Base-by-base conservation (phyloP, 2,329 filamentous ascomycete species). In the Peltaster fructicola region DNA sequence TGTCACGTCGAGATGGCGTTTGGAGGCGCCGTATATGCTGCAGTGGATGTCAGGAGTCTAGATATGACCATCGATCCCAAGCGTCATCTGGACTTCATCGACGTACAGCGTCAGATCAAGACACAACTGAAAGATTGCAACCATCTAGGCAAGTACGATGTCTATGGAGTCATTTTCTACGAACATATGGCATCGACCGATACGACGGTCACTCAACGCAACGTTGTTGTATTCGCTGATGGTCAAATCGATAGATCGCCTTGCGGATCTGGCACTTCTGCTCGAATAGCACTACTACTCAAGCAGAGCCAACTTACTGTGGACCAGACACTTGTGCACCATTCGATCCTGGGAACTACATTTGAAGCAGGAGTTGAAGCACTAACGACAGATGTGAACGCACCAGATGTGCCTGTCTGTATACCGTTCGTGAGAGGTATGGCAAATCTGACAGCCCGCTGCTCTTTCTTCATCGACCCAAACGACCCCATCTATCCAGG, bases 191-290 rank as follows among this genome's bases (percentile, higher is more conserved):
- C 13, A 19, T 22, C 27, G 4, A 25, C 4, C 8, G 13, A 15
- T 7, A 6, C 22, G 9, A 14, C 26, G 3, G 30, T 32, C 6
- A 18, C 10, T 3, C 32, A 34, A 9, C 24, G 20, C 12, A 32
- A 32, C 12, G 27, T 34, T 9, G 23, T 29, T 10, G 29, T 36
- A 3, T 30, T 60, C 30, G 55, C 54, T 0, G 50, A 58, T 14
- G 50, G 54, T 25, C 53, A 61, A 31, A 51, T 63, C 20, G 59
- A 66, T 36, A 48, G 57, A 11, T 49, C 43, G 5, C 47, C 47
- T 1, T 50, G 45, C n/a, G 43, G 48, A 0, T 42, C 38, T 18
- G 44, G 41, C 2, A 42, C 45, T 8, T 37, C 39, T 11, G 45
- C 48, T 8, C 30, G 46, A 14, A 32, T 48, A 6, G 47, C 47